phyloP scores from a whole-genome alignment of 192 early-diverging fungal genomes.

The Kappamyces sp. region DNA sequence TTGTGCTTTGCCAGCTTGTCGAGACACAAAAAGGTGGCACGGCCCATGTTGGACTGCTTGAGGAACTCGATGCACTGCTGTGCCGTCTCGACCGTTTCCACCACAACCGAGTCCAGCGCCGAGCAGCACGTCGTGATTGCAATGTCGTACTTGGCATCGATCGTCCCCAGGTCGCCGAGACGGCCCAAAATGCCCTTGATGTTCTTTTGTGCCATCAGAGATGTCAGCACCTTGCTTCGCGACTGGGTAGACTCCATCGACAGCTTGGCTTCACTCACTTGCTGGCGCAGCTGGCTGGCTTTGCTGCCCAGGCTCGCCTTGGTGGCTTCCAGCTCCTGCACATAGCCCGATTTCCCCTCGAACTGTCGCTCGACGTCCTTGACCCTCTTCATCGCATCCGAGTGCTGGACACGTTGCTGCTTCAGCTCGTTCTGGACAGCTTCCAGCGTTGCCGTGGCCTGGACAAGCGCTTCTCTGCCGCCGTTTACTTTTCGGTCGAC shows the following conservation, averaged over 20 bases:
- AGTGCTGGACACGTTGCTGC: conserved; percentile 39
- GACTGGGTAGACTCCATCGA: conserved; percentile 22
- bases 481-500: conserved; percentile 61
- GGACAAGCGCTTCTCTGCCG: conserved; percentile 37
- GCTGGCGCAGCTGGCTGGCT: conserved; percentile 39
- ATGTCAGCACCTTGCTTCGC: conserved; percentile 23
- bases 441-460: conserved; percentile 28
- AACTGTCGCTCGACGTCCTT: conserved; percentile 30
- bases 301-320: conserved; percentile 59
- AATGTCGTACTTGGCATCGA: conserved; percentile 90
- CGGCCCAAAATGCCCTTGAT: conserved; percentile 55
- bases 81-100: conserved; percentile 77
- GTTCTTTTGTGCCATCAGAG: conserved; percentile 33
- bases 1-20: conserved; percentile 59
- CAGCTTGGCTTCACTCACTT: conserved; percentile 24
- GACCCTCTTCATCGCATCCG: conserved; percentile 33
- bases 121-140: conserved; percentile 88
- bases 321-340: conserved; percentile 54
- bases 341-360: conserved; percentile 66
- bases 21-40: conserved; percentile 76
- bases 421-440: conserved; percentile 16
- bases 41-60: conserved; percentile 76
- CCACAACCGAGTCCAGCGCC: conserved; percentile 81
- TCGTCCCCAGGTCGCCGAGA: conserved; percentile 91
- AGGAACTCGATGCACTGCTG: conserved; percentile 88